Base-by-base conservation (phyloP, 2,329 filamentous ascomycete species). In the Tolypocladium amazonense region DNA sequence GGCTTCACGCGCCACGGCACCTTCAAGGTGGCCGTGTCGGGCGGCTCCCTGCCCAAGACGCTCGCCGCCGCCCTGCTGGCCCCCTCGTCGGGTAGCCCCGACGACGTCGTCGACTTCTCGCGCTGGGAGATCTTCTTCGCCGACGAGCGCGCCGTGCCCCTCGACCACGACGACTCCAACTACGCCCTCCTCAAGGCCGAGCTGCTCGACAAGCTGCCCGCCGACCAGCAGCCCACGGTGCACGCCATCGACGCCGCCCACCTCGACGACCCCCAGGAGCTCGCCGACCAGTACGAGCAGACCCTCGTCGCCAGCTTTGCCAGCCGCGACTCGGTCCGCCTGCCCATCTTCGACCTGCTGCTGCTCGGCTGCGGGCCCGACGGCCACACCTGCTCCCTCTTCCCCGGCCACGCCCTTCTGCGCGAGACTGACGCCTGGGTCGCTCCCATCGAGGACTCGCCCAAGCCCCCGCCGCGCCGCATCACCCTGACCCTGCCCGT, bases 101-200 rank as follows among this genome's bases (percentile, higher is more conserved):
- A 87, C 60, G 89, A 92, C 70, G 81, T 78, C 4, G 76, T 92
- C 66, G 80, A 88, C 68, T 96, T 95, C 76, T 79, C 82, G 72
- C 91, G 90, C 74, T 99, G 94, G 94, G 90, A 97, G 70, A 90
- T 99, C 71, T 99, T 97, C 82, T 97, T 97, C 75, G 93, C 93
- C 71, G 94, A 99, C 73, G 94, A 99, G 81, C 90, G 94, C 70
- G 90, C 90, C 67, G 94, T 97, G 58, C 89, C 94, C 27, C 87
- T 97, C 66, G 87, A 94, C 74, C 88, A 97, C 76, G 82, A 85
- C 65, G 93, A 99, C 78, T 96, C 92, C 79, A 99, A 97, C 79
- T 96, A 97, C 77, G 85, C 80, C 62, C 85, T 97, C 53, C 78
- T 97, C 66, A 94, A 96, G 79, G 79, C 85, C 56, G 92, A 97